phyloP scores from a whole-genome alignment of 768 basidiomycete species.

The Lentinus brumalis region DNA sequence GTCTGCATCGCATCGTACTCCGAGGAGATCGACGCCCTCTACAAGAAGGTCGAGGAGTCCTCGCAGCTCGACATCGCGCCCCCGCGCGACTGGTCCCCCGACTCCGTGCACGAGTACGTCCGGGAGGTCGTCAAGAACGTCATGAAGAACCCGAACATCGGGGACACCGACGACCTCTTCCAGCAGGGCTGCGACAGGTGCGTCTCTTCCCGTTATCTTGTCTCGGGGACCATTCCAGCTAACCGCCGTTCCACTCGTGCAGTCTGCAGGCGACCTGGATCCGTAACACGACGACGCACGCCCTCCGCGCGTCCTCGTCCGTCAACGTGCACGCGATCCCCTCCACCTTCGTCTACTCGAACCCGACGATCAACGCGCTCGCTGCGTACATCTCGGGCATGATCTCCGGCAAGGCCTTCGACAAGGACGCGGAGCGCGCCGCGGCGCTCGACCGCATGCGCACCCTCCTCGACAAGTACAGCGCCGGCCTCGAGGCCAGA shows the following conservation, averaged over 20 bases:
- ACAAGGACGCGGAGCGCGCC: conserved; percentile 1
- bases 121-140: conserved; percentile 36
- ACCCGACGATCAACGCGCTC: conserved; percentile 24
- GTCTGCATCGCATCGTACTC: conserved; percentile 34
- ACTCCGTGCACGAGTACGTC: conserved; percentile 32
- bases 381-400: conserved; percentile 4
- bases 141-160: conserved; percentile 28
- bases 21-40: conserved; percentile 41
- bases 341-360: conserved; percentile 23
- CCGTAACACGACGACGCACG: conserved; percentile 28
- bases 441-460: conserved; percentile 17
- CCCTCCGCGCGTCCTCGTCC: conserved; percentile 21
- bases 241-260: neutral
- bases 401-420: conserved; percentile 6
- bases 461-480: conserved; percentile 23
- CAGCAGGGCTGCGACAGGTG: conserved; percentile 45
- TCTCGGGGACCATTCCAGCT: too few species aligned
- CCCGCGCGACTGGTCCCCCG: conserved; percentile 31
- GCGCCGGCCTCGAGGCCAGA: conserved; percentile 7
- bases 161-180: conserved; percentile 42
- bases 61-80: conserved; percentile 32
- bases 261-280: conserved; percentile 29
- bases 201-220: too few species aligned
- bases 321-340: conserved; percentile 14
- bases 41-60: conserved; percentile 35